These are phyloP conservation scores for Phytopythium chamaehyphon DNA, from an alignment of 352 stramenopile genomes.

Conservation along the genomic window DNA sequence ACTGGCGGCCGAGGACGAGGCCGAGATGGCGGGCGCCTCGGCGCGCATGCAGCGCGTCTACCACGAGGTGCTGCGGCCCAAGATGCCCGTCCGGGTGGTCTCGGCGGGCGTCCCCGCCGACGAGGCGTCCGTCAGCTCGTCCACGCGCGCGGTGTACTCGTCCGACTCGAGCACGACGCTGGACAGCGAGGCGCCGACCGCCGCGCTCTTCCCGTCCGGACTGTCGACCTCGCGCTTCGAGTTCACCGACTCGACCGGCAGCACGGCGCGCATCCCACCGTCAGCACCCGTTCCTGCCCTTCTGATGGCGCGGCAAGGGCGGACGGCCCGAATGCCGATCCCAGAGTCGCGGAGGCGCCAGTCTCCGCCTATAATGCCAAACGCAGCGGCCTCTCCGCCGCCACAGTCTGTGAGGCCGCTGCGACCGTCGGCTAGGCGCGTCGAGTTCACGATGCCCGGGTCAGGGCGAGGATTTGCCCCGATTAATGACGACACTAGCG, in stretches of 20 bases:
- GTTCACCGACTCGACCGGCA: conserved; percentile 3
- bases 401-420: not conserved
- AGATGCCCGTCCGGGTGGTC: not conserved
- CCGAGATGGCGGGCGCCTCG: conserved; percentile 1
- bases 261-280: not conserved
- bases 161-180: conserved; percentile 4
- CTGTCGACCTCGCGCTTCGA: conserved; percentile 4
- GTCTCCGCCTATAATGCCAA: not conserved
- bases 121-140: not conserved
- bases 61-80: conserved; percentile 6
- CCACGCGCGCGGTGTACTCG: conserved; percentile 1
- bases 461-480: conserved; percentile 9
- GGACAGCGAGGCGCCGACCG: conserved; percentile 4
- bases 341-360: not conserved
- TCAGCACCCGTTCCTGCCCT: not conserved
- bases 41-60: conserved; percentile 7
- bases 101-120: not conserved
- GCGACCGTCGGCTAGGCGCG: conserved; percentile 10
- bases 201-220: conserved; percentile 1
- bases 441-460: conserved; percentile 22
- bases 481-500: conserved; percentile 10
- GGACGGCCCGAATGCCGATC: not conserved
- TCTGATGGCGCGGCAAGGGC: not conserved
- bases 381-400: not conserved
- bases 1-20: not conserved